phyloP scores from a whole-genome alignment of 768 basidiomycete species.

The Tricholomella constricta region DNA sequence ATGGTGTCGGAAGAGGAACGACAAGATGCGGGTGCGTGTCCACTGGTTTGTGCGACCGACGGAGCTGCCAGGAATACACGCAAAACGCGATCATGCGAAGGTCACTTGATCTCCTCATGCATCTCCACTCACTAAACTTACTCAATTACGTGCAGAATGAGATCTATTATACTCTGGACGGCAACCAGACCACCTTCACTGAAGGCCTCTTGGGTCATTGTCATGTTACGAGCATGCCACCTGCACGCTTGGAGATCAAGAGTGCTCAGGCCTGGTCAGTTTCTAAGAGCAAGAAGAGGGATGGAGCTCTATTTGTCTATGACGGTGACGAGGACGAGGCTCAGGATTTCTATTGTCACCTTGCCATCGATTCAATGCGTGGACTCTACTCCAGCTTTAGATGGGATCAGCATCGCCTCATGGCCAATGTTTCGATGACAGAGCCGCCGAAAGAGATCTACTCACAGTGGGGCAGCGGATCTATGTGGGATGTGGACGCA shows the following conservation, averaged over 20 bases:
- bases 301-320: slow-evolving; percentile 12
- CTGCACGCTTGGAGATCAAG: slow-evolving; percentile 8
- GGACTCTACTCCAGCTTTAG: slow-evolving; percentile 64
- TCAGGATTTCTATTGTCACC: slow-evolving; percentile 52
- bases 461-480: slow-evolving; percentile 40
- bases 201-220: slow-evolving; percentile 55
- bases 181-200: slow-evolving; percentile 50
- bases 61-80: slow-evolving; percentile 62
- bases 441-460: slow-evolving; percentile 25
- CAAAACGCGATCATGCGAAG: slow-evolving; percentile 59
- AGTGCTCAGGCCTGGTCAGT: slow-evolving; percentile 12
- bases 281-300: slow-evolving; percentile 8
- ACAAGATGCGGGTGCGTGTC: slow-evolving; percentile 56
- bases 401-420: slow-evolving; percentile 53
- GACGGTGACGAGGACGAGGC: slow-evolving; percentile 24
- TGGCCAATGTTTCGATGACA: slow-evolving; percentile 38
- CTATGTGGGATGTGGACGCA: slow-evolving; percentile 47
- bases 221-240: slow-evolving; percentile 38
- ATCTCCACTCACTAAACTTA: background rate
- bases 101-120: slow-evolving; percentile 36
- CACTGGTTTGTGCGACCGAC: slow-evolving; percentile 78
- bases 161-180: slow-evolving; percentile 64
- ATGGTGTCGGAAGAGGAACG: slow-evolving; percentile 23
- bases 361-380: slow-evolving; percentile 57
- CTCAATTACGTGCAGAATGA: slow-evolving; percentile 80